Evolutionary conservation across 352 stramenopile genomes (phyloP).

Genomic region (Globisporangium takayamanum): DNA sequence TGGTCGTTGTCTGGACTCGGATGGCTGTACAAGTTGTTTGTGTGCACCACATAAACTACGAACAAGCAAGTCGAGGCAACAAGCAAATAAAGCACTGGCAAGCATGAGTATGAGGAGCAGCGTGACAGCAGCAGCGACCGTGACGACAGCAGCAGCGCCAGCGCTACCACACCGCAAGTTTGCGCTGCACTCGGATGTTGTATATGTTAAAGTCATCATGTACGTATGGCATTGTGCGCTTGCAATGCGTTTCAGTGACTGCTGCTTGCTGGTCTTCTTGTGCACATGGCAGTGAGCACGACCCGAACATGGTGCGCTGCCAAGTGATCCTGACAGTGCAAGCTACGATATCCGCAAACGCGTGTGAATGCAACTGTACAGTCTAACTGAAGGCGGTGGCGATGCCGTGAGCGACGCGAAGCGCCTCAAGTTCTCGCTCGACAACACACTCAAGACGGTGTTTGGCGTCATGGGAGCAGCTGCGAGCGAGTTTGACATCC

Average conservation of each 20-base stretch:
- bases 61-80: neutral
- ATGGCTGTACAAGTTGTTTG: too few species aligned
- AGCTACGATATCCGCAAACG: neutral
- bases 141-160: neutral
- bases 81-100: conserved; percentile 4
- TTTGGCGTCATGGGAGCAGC: conserved; percentile 63
- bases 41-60: neutral
- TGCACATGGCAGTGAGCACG: too few species aligned
- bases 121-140: neutral
- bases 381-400: conserved; percentile 45
- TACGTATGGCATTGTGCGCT: conserved; percentile 18
- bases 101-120: neutral
- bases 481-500: conserved; percentile 59
- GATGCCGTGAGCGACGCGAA: conserved; percentile 41
- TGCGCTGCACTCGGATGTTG: conserved; percentile 38
- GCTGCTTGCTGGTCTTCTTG: too few species aligned
- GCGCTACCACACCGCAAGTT: conserved; percentile 65
- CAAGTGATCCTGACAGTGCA: neutral
- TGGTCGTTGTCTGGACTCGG: too few species aligned
- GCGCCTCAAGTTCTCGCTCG: conserved; percentile 61
- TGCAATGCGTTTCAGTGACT: neutral
- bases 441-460: conserved; percentile 61
- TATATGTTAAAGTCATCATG: conserved; percentile 63
- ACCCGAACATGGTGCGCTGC: neutral
- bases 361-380: conserved; percentile 8